Conservation (phyloP, 257 asterid species). For the Euphrasia confusa region DNA sequence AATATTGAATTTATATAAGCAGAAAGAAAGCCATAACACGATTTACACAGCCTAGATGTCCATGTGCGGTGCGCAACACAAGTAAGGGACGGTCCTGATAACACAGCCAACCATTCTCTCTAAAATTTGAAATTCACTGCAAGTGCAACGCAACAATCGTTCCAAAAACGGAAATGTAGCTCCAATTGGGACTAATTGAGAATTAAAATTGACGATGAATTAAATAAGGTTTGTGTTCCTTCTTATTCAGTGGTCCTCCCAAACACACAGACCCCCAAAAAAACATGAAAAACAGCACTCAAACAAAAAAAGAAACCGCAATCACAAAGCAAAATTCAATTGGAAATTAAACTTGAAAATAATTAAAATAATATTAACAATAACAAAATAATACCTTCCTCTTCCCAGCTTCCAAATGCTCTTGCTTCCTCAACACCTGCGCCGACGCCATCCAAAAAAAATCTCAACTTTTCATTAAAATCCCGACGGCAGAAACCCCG, state of each 20-base stretch:
- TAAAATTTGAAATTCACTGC: slow-evolving; percentile 17
- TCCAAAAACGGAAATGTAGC: slow-evolving; percentile 13
- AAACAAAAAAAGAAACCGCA: slow-evolving; percentile 22
- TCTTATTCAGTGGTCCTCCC: slow-evolving; percentile 2
- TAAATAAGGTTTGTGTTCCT: not conserved
- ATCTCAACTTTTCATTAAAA: slow-evolving; percentile 27
- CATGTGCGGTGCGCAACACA: not conserved
- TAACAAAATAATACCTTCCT: slow-evolving; percentile 41
- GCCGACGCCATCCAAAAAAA: slow-evolving; percentile 70
- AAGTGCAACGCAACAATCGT: slow-evolving; percentile 12
- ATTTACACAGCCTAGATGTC: slow-evolving; percentile 8
- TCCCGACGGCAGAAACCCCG: slow-evolving; percentile 30
- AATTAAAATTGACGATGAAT: not conserved
- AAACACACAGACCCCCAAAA: not conserved
- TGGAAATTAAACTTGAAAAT: slow-evolving; percentile 17
- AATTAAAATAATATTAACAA: not conserved
- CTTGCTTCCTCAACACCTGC: slow-evolving; percentile 69
- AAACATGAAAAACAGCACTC: slow-evolving; percentile 18
- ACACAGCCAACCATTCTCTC: slow-evolving; percentile 11
- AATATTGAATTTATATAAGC: slow-evolving; percentile 9
- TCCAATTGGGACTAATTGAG: slow-evolving; percentile 10
- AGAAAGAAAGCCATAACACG: slow-evolving; percentile 7
- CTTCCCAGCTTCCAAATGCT: slow-evolving; percentile 75
- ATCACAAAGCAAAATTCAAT: slow-evolving; percentile 10
- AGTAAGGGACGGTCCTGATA: not conserved